These are phyloP conservation scores for Xylariaceae sp. DNA, from an alignment of 2,329 filamentous ascomycete genomes.

Conservation along the genomic window DNA sequence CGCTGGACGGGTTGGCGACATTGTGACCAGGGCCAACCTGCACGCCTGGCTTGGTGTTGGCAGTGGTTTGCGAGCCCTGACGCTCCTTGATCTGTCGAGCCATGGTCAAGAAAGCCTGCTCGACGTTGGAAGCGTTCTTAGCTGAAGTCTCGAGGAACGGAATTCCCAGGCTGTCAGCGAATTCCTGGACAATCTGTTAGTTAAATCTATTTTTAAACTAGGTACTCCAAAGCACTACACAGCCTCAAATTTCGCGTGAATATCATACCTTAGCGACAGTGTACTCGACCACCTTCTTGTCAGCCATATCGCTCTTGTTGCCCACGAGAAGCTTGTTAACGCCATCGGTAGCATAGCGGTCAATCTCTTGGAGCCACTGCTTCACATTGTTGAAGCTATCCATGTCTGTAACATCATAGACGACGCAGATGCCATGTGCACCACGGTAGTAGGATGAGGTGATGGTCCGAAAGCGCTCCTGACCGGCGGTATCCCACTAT, in stretches of 20 bases:
- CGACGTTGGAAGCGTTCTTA: slow-evolving; percentile 99
- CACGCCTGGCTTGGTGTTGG: slow-evolving; percentile 98
- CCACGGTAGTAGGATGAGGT: slow-evolving; percentile 99
- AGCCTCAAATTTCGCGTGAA: not conserved
- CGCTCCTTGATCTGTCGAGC: slow-evolving; percentile 99
- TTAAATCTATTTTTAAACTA: not conserved
- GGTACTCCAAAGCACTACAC: not conserved
- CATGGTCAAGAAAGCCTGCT: slow-evolving; percentile 99
- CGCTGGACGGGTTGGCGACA: slow-evolving; percentile 83
- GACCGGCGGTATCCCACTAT: slow-evolving; percentile 98
- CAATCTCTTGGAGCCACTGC: slow-evolving; percentile 99
- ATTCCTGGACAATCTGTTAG: slow-evolving; percentile 69
- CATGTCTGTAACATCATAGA: slow-evolving; percentile 99
- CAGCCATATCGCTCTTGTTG: slow-evolving; percentile 99
- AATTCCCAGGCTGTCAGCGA: slow-evolving; percentile 97
- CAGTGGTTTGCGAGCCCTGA: slow-evolving; percentile 93
- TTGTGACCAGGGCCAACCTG: slow-evolving; percentile 95
- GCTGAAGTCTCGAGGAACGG: slow-evolving; percentile 99
- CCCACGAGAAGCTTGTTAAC: slow-evolving; percentile 99
- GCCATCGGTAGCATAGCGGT: slow-evolving; percentile 97
- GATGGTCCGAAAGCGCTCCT: slow-evolving; percentile 99
- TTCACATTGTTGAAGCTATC: slow-evolving; percentile 99
- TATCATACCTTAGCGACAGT: slow-evolving; percentile 89
- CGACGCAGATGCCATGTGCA: slow-evolving; percentile 98
- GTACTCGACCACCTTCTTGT: slow-evolving; percentile 99